phyloP scores from a whole-genome alignment of 2,329 filamentous ascomycete species.

The Apiospora phragmitis region DNA sequence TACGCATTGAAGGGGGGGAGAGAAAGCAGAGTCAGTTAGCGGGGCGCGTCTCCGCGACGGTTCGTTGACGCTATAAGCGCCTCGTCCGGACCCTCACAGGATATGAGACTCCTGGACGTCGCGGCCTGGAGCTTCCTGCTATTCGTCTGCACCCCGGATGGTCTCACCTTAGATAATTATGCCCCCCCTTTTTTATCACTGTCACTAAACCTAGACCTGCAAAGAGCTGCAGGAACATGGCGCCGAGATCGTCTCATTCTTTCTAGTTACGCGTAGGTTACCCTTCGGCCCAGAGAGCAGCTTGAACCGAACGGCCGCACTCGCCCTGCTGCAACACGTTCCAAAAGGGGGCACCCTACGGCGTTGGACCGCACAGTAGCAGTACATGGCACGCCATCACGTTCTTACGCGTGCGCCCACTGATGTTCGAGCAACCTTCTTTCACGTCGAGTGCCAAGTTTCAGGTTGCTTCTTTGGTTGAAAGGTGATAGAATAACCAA shows the following conservation, averaged over 20 bases:
- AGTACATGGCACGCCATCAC: background rate
- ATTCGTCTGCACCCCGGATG: constrained; percentile 15
- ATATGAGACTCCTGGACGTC: background rate
- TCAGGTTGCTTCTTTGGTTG: background rate
- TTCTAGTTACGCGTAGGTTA: background rate
- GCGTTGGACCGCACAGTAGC: constrained; percentile 6
- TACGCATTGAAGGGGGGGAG: background rate
- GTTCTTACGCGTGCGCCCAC: background rate
- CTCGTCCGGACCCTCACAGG: constrained; percentile 6
- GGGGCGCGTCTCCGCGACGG: constrained; percentile 14
- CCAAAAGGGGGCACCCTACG: constrained; percentile 3
- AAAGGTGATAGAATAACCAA: background rate
- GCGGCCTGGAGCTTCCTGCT: constrained; percentile 8
- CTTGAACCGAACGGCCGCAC: constrained; percentile 7
- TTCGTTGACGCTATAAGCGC: constrained; percentile 16
- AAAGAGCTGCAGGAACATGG: constrained; percentile 12
- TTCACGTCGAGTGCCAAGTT: background rate
- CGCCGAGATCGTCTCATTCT: constrained; percentile 7
- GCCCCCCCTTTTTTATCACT: background rate
- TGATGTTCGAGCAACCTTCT: constrained; percentile 3
- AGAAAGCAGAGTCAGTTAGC: background rate
- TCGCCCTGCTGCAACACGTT: constrained; percentile 9
- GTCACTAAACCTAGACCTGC: constrained; percentile 1
- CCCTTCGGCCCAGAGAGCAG: background rate
- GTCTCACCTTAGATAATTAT: constrained; percentile 9